A percentile compares a stretch with the other conserved stretches of the same genome.
Evolutionary conservation across 148 eudicot species (phyloP).

Genomic region (Pouteria glomerata): DNA sequence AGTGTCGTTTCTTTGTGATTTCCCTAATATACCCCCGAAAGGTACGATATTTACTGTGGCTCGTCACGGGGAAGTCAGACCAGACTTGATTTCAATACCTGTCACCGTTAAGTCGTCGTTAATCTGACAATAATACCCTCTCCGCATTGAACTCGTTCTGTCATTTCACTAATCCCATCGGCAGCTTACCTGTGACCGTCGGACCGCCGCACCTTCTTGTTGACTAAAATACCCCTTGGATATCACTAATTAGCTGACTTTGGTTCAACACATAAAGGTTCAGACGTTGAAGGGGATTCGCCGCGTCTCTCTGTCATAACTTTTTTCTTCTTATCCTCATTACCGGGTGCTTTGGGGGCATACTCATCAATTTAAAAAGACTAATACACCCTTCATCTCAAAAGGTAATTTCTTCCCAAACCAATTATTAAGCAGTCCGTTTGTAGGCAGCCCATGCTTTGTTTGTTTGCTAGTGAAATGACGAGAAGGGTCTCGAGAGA

Average conservation of each 20-base stretch:
- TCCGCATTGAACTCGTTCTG: not conserved
- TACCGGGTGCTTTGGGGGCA: no score
- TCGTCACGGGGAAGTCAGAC: conserved; percentile 14
- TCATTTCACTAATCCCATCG: not conserved
- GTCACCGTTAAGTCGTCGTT: not conserved
- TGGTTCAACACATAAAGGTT: conserved; percentile 22
- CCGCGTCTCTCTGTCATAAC: conserved; percentile 23
- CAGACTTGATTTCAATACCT: conserved; percentile 3
- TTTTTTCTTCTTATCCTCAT: conserved; percentile 7
- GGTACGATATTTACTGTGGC: conserved; percentile 11
- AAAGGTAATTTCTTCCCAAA: conserved; percentile 9
- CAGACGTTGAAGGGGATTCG: conserved; percentile 15
- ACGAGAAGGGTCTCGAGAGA: no score
- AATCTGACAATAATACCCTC: conserved; percentile 6
- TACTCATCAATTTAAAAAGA: not conserved
- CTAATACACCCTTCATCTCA: not conserved
- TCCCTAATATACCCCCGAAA: conserved; percentile 10
- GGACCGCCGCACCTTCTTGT: no score
- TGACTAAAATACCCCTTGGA: no score
- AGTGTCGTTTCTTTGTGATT: not conserved
- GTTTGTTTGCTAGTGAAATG: no score
- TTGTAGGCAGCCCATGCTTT: no score
- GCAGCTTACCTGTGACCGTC: conserved; percentile 2
- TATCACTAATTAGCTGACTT: conserved; percentile 17
- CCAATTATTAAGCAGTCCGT: no score